Evolutionary conservation across 768 basidiomycete species (phyloP), one percentile per base, ranked within the genome.

Genomic region (Artomyces pyxidatus): DNA sequence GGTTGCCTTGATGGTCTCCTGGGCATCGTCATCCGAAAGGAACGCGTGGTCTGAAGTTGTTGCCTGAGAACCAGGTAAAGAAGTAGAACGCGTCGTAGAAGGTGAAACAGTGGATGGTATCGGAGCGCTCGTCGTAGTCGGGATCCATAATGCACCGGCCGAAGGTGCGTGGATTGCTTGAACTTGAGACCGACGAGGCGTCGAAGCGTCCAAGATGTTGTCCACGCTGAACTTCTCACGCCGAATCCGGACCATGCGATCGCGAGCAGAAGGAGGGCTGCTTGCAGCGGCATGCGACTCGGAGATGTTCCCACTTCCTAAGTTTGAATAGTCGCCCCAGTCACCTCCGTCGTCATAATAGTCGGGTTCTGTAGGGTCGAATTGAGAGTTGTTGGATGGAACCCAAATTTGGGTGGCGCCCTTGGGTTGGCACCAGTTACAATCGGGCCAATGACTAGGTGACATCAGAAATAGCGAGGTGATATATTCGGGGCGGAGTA

Each of bases 401-500:
- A 12, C 39, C 6, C 11, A 12, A 12, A 41, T 41, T 3, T 52
- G 58, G 41, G 50, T 61, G 10, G 63, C 61, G 17, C 61, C 61
- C 30, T 50, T 54, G 14, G 44, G 47, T 42, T 60, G 57, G 45
- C 77, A 79, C 75, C 75, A 77, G 53, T 75, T 69, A 56, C 77
- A 79, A 42, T 75, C 45, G 1, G 77, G 75, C 77, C 77, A 79
- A 57, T 77, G 75, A 51, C 75, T 77, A 39, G 1, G 26, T 48
- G 27, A 12, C 27, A 37, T 21, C 19, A 45, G 4, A 11, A 32
- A 19, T 23, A 47, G n/a, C 42, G 21, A 16, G 23, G 21, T 10
- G 40, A 29, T n/a, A n/a, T n/a, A n/a, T 27, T 27, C n/a, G 26
- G 25, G 17, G 12, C 6, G n/a, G 4, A 41, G 29, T 26, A 11